phyloP scores from a whole-genome alignment of 495 filamentous ascomycete genomes.

The Penicillium mononematosum region DNA sequence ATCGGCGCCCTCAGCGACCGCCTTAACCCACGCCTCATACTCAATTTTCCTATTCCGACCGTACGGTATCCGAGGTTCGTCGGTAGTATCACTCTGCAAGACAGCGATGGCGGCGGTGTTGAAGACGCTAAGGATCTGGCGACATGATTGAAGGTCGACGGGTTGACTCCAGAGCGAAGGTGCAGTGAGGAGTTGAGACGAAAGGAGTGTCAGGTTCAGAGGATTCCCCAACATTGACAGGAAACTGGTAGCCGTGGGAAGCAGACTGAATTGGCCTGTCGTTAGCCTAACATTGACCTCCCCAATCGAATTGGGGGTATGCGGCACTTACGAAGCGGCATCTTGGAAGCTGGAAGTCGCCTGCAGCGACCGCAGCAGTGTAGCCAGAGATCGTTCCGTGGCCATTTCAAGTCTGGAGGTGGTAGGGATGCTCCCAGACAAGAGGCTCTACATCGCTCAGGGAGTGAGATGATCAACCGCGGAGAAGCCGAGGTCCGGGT shows the following conservation, averaged over 20 bases:
- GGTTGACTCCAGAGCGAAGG: conserved; percentile 81
- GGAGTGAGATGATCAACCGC: conserved; percentile 24
- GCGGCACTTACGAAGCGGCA: conserved; percentile 51
- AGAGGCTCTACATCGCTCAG: conserved; percentile 22
- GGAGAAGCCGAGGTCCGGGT: conserved; percentile 44
- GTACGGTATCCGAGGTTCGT: conserved; percentile 39
- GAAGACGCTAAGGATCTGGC: conserved; percentile 81
- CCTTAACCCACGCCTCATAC: conserved; percentile 77
- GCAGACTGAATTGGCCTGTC: conserved; percentile 51
- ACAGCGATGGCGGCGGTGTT: conserved; percentile 75
- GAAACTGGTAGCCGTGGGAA: conserved; percentile 77
- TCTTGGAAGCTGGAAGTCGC: conserved; percentile 49
- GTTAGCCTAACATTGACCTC: conserved; percentile 16
- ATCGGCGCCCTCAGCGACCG: conserved; percentile 80
- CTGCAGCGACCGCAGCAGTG: conserved; percentile 54
- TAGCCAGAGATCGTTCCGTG: conserved; percentile 51
- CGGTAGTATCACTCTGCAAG: conserved; percentile 53
- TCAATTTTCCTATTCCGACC: conserved; percentile 48
- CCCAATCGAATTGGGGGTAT: conserved; percentile 1
- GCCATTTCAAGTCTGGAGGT: conserved; percentile 32
- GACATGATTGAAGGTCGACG: conserved; percentile 68
- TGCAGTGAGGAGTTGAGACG: conserved; percentile 82
- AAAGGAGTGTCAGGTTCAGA: conserved; percentile 83
- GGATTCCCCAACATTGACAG: conserved; percentile 84
- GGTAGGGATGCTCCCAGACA: conserved; percentile 15